Evolutionary conservation across 352 stramenopile genomes (phyloP).

Genomic region (Phytopythium delawarense): DNA sequence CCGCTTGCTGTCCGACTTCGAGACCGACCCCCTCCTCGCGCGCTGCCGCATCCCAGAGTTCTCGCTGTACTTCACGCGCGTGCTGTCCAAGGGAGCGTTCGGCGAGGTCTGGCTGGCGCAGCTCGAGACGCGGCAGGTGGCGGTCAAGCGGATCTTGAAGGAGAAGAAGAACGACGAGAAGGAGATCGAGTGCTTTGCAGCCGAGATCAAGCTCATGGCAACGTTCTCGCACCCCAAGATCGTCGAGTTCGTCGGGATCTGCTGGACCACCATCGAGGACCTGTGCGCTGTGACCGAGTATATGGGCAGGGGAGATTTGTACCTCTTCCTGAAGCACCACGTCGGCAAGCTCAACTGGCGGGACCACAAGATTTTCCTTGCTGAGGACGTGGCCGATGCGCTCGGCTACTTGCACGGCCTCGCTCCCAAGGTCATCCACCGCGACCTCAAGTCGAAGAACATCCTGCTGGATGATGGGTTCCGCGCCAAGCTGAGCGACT

Average conservation of each 20-base stretch:
- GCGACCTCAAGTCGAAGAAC: slow-evolving; percentile 78
- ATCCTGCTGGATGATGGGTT: slow-evolving; percentile 64
- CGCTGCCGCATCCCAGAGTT: slow-evolving; percentile 62
- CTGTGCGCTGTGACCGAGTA: slow-evolving; percentile 81
- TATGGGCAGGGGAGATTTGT: slow-evolving; percentile 74
- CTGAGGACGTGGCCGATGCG: slow-evolving; percentile 65
- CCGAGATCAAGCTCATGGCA: slow-evolving; percentile 86
- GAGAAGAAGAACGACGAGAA: slow-evolving; percentile 82
- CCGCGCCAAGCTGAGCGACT: slow-evolving; percentile 33
- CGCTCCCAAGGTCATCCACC: slow-evolving; percentile 76
- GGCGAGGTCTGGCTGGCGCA: slow-evolving; percentile 84
- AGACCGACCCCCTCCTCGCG: slow-evolving; percentile 47
- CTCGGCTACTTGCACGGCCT: slow-evolving; percentile 73
- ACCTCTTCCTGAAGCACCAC: slow-evolving; percentile 66
- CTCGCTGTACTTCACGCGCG: slow-evolving; percentile 77
- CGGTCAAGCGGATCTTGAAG: slow-evolving; percentile 76
- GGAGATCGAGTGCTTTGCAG: slow-evolving; percentile 80
- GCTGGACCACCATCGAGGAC: slow-evolving; percentile 65
- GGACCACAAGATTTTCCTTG: slow-evolving; percentile 71
- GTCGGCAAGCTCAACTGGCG: slow-evolving; percentile 66
- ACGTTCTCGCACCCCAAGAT: slow-evolving; percentile 80
- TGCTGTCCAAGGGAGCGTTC: slow-evolving; percentile 83
- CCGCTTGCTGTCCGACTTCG: slow-evolving; percentile 58
- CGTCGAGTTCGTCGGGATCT: slow-evolving; percentile 75
- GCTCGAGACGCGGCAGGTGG: slow-evolving; percentile 72